Percentiles rank a stretch among this genome's conserved stretches.
Conservation (phyloP, 2,329 filamentous ascomycete species). For the Meredithiella fracta region DNA sequence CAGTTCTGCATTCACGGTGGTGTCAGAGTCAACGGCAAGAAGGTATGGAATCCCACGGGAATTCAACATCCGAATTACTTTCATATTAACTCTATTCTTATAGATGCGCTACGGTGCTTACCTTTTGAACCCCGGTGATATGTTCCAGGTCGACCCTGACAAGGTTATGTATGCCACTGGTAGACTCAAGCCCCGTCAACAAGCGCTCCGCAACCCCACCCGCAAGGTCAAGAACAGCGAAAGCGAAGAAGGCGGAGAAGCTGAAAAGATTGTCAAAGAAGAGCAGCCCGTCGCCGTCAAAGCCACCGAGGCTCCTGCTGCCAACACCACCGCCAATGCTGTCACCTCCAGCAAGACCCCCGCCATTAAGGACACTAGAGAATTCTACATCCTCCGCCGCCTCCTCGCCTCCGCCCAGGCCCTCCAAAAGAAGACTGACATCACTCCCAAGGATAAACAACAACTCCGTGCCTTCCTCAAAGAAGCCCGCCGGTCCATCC, state of each 20-base stretch:
- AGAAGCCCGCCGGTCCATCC: constrained; percentile 45
- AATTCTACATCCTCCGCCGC: constrained; percentile 26
- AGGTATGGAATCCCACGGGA: constrained; percentile 37
- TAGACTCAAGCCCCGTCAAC: constrained; percentile 38
- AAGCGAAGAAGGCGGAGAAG: constrained; percentile 18
- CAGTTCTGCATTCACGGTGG: constrained; percentile 88
- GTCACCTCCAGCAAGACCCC: constrained; percentile 18
- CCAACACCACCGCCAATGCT: constrained; percentile 18
- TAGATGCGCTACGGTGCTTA: constrained; percentile 90
- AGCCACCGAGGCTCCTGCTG: constrained; percentile 16
- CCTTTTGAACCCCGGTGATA: constrained; percentile 86
- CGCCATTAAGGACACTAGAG: neutral
- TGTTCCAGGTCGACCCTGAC: constrained; percentile 90
- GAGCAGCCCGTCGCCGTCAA: constrained; percentile 17
- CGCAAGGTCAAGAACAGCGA: constrained; percentile 15
- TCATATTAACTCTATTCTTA: neutral
- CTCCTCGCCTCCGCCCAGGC: constrained; percentile 41
- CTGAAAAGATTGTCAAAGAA: constrained; percentile 21
- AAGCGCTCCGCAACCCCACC: constrained; percentile 13
- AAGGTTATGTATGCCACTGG: constrained; percentile 81
- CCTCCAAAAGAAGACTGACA: constrained; percentile 31
- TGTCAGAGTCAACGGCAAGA: constrained; percentile 92
- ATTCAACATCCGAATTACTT: too few species aligned
- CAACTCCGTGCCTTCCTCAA: constrained; percentile 57
- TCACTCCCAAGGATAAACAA: constrained; percentile 58